A percentile compares a stretch with the other conserved stretches of the same genome.
phyloP scores from a whole-genome alignment of 306 rosid genomes.

The Glycine soja region DNA sequence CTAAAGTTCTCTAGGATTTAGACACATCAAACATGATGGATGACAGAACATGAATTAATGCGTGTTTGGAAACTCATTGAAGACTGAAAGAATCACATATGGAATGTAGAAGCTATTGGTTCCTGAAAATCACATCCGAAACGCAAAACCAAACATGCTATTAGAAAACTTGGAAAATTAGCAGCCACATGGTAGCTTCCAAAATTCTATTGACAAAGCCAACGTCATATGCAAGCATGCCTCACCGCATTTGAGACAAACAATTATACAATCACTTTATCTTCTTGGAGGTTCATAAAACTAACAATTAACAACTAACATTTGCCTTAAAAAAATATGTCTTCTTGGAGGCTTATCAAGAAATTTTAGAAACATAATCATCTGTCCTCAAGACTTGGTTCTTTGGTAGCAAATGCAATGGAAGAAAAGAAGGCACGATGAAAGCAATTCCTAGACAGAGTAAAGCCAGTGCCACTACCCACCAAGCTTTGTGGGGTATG shows the following conservation, averaged over 20 bases:
- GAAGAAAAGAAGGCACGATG: slow-evolving; percentile 63
- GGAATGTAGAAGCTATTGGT: too few relatives aligned
- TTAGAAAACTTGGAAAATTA: slow-evolving; percentile 8
- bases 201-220: slow-evolving; percentile 28
- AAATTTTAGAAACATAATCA: slow-evolving; percentile 57
- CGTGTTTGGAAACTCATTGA: too few relatives aligned
- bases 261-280: background rate
- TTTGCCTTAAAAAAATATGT: too few relatives aligned
- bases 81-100: too few relatives aligned
- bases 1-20: background rate
- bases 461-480: slow-evolving; percentile 70
- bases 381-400: slow-evolving; percentile 41
- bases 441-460: slow-evolving; percentile 72
- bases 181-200: slow-evolving; percentile 9
- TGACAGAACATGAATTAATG: background rate
- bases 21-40: background rate
- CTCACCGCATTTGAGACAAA: background rate
- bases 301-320: too few relatives aligned
- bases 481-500: slow-evolving; percentile 84
- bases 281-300: too few relatives aligned
- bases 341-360: slow-evolving; percentile 17
- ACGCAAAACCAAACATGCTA: too few relatives aligned
- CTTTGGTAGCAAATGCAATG: slow-evolving; percentile 62
- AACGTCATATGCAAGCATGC: background rate
- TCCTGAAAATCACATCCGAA: too few relatives aligned